Percentiles rank a stretch among this genome's conserved stretches.
These are phyloP conservation scores for Firmiana major DNA, from an alignment of 345 rosid genomes.

Conservation along the genomic window DNA sequence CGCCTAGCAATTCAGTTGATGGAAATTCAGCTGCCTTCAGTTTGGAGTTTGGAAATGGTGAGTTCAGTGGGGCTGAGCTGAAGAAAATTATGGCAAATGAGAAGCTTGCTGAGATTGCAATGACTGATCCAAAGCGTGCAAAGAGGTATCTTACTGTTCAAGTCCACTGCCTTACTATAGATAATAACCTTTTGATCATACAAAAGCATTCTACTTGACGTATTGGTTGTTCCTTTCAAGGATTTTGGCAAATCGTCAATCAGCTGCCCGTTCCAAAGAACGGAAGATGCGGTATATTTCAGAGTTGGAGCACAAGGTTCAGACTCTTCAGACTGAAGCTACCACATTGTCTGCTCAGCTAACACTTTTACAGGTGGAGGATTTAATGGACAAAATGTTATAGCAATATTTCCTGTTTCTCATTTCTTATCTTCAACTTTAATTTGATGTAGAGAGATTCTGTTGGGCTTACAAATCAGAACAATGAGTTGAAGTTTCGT, in stretches of 20 bases:
- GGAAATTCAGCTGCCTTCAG: constrained; percentile 59
- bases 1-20: constrained; percentile 69
- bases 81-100: constrained; percentile 95
- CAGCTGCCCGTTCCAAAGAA: constrained; percentile 96
- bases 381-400: neutral
- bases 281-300: constrained; percentile 90
- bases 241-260: constrained; percentile 87
- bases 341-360: constrained; percentile 95
- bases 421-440: constrained; percentile 2
- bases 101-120: constrained; percentile 84
- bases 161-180: neutral
- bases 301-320: constrained; percentile 94
- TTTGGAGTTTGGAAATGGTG: constrained; percentile 85
- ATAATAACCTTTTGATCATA: neutral
- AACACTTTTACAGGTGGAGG: constrained; percentile 75
- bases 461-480: constrained; percentile 82
- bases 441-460: constrained; percentile 68
- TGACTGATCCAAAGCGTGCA: constrained; percentile 83
- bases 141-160: constrained; percentile 48
- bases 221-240: constrained; percentile 31
- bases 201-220: neutral
- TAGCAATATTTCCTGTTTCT: neutral
- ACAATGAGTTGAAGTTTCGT: constrained; percentile 84
- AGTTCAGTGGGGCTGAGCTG: constrained; percentile 74
- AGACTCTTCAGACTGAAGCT: constrained; percentile 93